Percentiles rank a stretch among this genome's conserved stretches.
Evolutionary conservation across 495 filamentous ascomycete species (phyloP).

Genomic region (Rostrohypoxylon terebratum): DNA sequence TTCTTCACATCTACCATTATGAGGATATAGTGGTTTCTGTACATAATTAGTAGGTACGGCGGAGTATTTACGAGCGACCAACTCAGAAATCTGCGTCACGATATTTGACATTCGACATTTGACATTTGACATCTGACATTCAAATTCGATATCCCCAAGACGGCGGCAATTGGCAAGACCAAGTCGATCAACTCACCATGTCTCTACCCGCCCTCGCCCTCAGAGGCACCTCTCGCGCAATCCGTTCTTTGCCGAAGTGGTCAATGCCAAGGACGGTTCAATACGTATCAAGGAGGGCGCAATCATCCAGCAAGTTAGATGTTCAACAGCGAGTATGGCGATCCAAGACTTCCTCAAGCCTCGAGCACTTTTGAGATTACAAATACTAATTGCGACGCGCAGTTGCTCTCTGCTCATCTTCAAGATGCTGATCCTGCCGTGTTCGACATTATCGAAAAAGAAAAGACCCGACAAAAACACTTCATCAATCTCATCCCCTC

Average conservation of each 20-base stretch:
- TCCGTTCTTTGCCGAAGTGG: constrained; percentile 39
- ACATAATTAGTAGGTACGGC: neutral
- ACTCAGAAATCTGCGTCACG: constrained; percentile 3
- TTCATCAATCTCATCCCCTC: constrained; percentile 99
- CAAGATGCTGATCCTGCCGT: constrained; percentile 88
- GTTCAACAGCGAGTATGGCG: constrained; percentile 71
- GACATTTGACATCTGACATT: neutral
- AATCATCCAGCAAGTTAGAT: constrained; percentile 65
- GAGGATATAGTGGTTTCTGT: constrained; percentile 24
- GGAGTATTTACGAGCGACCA: constrained; percentile 5
- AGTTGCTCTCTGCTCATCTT: constrained; percentile 84
- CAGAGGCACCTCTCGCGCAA: constrained; percentile 46
- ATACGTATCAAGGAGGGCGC: constrained; percentile 55
- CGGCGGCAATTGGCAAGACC: constrained; percentile 10
- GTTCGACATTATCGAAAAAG: constrained; percentile 91
- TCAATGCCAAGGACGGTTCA: constrained; percentile 33
- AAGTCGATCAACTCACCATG: constrained; percentile 27
- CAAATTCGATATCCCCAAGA: neutral
- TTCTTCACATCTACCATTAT: constrained; percentile 24
- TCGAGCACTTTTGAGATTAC: neutral
- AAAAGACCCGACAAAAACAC: constrained; percentile 94
- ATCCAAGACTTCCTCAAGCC: neutral
- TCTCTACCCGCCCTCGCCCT: constrained; percentile 36
- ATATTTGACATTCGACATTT: neutral
- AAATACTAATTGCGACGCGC: constrained; percentile 32